Conservation (phyloP, 305 asterid genomes). For the Coffea humblotiana region DNA sequence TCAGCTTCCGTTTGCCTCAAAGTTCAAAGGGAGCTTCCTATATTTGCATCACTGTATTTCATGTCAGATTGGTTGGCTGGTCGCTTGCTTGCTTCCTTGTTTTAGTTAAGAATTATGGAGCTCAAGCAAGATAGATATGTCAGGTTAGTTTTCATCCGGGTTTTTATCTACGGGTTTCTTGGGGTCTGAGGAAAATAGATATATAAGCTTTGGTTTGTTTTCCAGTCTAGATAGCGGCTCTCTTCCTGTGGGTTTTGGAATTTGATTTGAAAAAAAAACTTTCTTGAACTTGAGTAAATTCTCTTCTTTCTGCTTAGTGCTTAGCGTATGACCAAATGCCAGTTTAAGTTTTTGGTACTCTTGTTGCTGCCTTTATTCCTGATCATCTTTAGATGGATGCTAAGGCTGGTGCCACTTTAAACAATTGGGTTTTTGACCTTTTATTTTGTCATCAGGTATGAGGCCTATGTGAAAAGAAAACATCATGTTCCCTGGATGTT, state of each 20-base stretch:
- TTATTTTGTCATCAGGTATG: background rate
- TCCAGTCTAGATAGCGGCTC: no score
- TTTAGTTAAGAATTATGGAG: slow-evolving; percentile 27
- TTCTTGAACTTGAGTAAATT: background rate
- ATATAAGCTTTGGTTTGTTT: no score
- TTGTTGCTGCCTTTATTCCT: background rate
- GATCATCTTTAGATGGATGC: background rate
- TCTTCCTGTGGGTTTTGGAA: no score
- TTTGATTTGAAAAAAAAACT: no score
- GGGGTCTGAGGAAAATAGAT: no score
- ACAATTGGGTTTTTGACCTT: background rate
- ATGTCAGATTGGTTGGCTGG: background rate
- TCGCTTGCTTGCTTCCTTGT: background rate
- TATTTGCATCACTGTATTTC: background rate
- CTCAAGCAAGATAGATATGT: slow-evolving; percentile 42
- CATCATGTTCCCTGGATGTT: background rate
- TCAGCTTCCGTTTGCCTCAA: background rate
- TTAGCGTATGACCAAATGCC: background rate
- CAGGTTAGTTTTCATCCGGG: slow-evolving; percentile 38
- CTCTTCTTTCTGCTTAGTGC: background rate
- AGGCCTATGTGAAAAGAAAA: background rate
- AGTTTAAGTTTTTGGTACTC: background rate
- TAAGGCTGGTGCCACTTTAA: background rate
- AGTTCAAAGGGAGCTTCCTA: background rate
- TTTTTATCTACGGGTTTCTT: no score